phyloP scores from a whole-genome alignment of 1,284 basidiomycete species.

The Tylopilus orsonianus region DNA sequence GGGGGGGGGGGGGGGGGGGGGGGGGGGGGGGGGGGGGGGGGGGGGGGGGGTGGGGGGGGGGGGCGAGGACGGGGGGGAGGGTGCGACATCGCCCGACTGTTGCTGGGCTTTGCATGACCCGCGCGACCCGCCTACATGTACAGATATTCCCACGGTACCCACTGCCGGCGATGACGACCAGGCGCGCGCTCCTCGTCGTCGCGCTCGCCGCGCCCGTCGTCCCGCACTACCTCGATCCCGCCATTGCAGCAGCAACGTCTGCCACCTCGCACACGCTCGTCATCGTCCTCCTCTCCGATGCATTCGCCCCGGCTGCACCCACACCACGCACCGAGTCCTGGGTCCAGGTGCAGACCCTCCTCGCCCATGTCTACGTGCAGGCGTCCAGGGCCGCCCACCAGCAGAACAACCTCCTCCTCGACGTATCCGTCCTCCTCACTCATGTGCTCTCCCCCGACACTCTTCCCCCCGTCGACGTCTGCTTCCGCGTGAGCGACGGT shows the following conservation, averaged over 20 bases:
- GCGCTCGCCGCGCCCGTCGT: conserved; percentile 48
- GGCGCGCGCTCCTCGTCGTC: conserved; percentile 48
- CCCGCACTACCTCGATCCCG: conserved; percentile 53
- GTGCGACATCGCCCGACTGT: not conserved
- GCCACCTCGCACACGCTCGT: conserved; percentile 51
- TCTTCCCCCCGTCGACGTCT: conserved; percentile 43
- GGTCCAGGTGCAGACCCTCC: conserved; percentile 61
- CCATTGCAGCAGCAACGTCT: conserved; percentile 49
- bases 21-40: conserved; percentile 31
- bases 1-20: conserved; percentile 26
- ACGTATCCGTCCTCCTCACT: conserved; percentile 66
- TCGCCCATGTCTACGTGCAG: conserved; percentile 75
- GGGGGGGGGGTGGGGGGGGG: conserved; percentile 27
- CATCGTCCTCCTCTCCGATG: conserved; percentile 60
- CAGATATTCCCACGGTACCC: conserved; percentile 19
- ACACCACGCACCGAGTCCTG: conserved; percentile 54
- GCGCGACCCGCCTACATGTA: no score
- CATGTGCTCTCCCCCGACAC: conserved; percentile 43
- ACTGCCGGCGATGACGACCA: conserved; percentile 7
- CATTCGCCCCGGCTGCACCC: conserved; percentile 43
- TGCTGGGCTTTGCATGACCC: no score
- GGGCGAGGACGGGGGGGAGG: conserved; percentile 9
- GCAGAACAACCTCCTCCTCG: conserved; percentile 62
- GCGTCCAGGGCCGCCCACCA: conserved; percentile 70
- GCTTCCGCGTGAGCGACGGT: conserved; percentile 55